Base-by-base conservation (phyloP, 1,139 yeast genomes). In the Kodamaea sp. region DNA sequence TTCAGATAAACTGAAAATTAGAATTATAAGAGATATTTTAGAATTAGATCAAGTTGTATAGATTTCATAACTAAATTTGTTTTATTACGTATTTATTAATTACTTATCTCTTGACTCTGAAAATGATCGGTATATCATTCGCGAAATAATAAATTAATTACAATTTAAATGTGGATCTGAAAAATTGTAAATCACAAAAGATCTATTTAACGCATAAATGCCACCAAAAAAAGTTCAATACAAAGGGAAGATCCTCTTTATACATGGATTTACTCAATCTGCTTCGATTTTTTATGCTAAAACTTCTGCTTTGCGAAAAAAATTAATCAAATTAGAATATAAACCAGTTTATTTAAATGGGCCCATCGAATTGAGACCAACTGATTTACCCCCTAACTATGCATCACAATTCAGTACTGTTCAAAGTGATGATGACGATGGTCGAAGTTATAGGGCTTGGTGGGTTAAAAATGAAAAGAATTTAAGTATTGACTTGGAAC, bases 301-400 rank as follows among this genome's bases (percentile, higher is more conserved):
- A 45, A 65, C 75, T 0, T 67, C 74, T 15, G 76, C 75, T 1
- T 58, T 71, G 26, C 54, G 77, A 20, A 70, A 71, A 42, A 60
- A 56, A 45, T 54, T 71, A 26, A 46, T 54, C 37, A 65, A 69
- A 36, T 47, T 67, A 27, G 57, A 51, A 24, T 50, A 48, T 48
- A 87, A 85, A 53, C 74, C 90, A 24, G 78, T 83, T 8, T 90
- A 84, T 58, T 63, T 88, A 38, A 86, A 86, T 52, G 97, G 84
- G 1, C 96, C 97, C 2, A 63, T 78, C 6, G 62, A 67, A 26
- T 63, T 89, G 32, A 72, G 78, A 1, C 75, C 81, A 7, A 75
- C 81, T 2, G 95, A 88, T 49, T 62, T 87, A 43, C 94, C 95
- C 2, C 54, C 69, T 7, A 49, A 58, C n/a, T 73, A 67, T 42